Evolutionary conservation across 2,329 filamentous ascomycete species (phyloP).

Genomic region (Colletotrichum sp.): DNA sequence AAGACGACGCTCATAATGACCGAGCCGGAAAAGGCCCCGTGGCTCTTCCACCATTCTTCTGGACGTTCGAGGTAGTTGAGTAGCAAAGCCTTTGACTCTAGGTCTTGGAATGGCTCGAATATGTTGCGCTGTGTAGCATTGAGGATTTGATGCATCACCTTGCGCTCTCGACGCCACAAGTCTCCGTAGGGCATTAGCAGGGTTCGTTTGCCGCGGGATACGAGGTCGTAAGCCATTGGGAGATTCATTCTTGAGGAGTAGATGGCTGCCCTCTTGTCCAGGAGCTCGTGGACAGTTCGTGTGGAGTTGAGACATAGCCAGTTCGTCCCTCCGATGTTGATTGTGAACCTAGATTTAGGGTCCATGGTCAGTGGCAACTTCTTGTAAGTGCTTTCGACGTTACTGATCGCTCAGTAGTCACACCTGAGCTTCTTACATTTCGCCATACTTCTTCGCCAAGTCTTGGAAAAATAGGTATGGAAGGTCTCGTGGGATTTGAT

Average conservation of each 20-base stretch:
- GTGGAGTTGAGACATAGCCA: neutral
- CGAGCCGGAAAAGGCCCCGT: neutral
- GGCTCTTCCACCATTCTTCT: neutral
- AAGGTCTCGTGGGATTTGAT: neutral
- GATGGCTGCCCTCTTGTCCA: neutral
- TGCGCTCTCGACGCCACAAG: neutral
- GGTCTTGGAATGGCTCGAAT: neutral
- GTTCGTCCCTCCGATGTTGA: neutral
- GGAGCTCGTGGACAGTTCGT: neutral
- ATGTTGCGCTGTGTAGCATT: neutral
- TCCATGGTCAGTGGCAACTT: neutral
- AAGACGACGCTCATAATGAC: neutral
- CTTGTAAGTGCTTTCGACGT: neutral
- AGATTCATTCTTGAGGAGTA: neutral
- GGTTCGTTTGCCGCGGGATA: neutral
- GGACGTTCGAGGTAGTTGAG: neutral
- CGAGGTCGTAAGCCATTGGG: neutral
- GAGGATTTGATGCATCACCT: neutral
- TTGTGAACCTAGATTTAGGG: neutral
- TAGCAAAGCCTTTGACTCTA: neutral
- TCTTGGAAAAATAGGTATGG: neutral
- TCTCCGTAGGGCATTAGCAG: neutral
- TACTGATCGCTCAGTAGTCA: rapidly evolving
- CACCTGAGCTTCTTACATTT: neutral
- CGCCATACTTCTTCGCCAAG: neutral